These are phyloP conservation scores for Keithomyces neogunnii DNA, from an alignment of 2,329 filamentous ascomycete genomes.

Conservation along the genomic window DNA sequence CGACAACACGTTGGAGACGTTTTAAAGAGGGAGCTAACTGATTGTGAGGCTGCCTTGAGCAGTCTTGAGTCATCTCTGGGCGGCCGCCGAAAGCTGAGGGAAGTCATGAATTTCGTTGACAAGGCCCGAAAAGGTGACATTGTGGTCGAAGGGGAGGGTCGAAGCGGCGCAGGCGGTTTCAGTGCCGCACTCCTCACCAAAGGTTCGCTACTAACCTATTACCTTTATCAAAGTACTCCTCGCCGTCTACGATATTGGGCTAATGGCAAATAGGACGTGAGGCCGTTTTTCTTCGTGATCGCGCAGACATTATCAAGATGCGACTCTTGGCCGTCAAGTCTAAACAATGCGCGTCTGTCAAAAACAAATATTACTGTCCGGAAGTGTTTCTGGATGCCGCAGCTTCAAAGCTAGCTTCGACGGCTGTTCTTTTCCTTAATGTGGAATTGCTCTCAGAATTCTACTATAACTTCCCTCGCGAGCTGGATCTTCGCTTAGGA, in stretches of 20 bases:
- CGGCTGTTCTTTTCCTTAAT: slow-evolving; percentile 93
- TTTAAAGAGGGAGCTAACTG: slow-evolving; percentile 78
- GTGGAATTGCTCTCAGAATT: slow-evolving; percentile 95
- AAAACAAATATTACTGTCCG: slow-evolving; percentile 94
- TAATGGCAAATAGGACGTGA: slow-evolving; percentile 60
- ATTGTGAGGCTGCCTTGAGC: slow-evolving; percentile 73
- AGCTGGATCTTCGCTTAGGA: slow-evolving; percentile 80
- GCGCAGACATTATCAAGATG: slow-evolving; percentile 84
- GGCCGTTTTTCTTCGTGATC: slow-evolving; percentile 87
- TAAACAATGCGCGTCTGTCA: slow-evolving; percentile 73
- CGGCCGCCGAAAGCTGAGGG: slow-evolving; percentile 73
- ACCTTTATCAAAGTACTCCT: neutral
- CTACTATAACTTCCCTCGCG: slow-evolving; percentile 93
- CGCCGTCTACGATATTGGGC: neutral
- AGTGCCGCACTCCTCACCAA: slow-evolving; percentile 75
- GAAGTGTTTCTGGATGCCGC: slow-evolving; percentile 98
- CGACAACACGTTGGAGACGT: slow-evolving; percentile 73
- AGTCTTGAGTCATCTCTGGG: slow-evolving; percentile 70
- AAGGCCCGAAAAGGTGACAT: slow-evolving; percentile 81
- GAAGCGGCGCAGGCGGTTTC: slow-evolving; percentile 86
- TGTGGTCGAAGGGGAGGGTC: slow-evolving; percentile 72
- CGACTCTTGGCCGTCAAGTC: slow-evolving; percentile 81
- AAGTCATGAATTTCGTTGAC: slow-evolving; percentile 88
- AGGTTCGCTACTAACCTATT: slow-evolving; percentile 44
- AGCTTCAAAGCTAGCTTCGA: slow-evolving; percentile 87